Evolutionary conservation across 176 grass and related monocot genomes (phyloP).

Genomic region (Phoenix dactylifera): DNA sequence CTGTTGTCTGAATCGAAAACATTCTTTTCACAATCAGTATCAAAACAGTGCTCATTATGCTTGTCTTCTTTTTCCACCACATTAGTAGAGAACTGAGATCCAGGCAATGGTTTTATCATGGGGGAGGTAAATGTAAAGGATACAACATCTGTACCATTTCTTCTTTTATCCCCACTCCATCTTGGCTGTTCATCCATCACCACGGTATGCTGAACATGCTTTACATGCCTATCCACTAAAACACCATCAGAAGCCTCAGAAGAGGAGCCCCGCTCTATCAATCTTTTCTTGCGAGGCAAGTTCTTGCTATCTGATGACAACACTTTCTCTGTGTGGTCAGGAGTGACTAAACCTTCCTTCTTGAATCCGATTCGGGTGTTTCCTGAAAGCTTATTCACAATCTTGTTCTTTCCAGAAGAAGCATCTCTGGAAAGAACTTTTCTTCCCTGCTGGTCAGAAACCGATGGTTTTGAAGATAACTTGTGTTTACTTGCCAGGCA

Average conservation of each 20-base stretch:
- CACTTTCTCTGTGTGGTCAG: slow-evolving; percentile 37
- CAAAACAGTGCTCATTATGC: slow-evolving; percentile 21
- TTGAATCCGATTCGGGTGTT: slow-evolving; percentile 33
- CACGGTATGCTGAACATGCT: slow-evolving; percentile 43
- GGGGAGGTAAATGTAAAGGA: slow-evolving; percentile 87
- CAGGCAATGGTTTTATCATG: slow-evolving; percentile 39
- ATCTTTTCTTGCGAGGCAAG: slow-evolving; percentile 74
- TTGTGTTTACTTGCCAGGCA: slow-evolving; percentile 39
- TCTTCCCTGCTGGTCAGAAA: slow-evolving; percentile 47
- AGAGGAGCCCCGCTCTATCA: slow-evolving; percentile 49
- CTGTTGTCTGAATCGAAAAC: slow-evolving; percentile 26
- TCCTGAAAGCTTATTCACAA: slow-evolving; percentile 38
- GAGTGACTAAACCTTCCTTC: slow-evolving; percentile 38
- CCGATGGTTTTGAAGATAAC: slow-evolving; percentile 33
- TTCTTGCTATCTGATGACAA: slow-evolving; percentile 56
- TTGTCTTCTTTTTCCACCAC: slow-evolving; percentile 28
- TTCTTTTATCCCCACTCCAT: slow-evolving; percentile 36
- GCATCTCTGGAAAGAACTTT: slow-evolving; percentile 40
- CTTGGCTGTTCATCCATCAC: slow-evolving; percentile 58
- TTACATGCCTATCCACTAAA: slow-evolving; percentile 17
- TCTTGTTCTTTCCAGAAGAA: slow-evolving; percentile 54
- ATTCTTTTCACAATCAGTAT: slow-evolving; percentile 26
- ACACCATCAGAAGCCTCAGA: slow-evolving; percentile 11
- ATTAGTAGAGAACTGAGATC: slow-evolving; percentile 13
- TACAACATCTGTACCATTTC: slow-evolving; percentile 55